Conservation (phyloP, 139 green algal species). For the Chlamydomonas eustigma region DNA sequence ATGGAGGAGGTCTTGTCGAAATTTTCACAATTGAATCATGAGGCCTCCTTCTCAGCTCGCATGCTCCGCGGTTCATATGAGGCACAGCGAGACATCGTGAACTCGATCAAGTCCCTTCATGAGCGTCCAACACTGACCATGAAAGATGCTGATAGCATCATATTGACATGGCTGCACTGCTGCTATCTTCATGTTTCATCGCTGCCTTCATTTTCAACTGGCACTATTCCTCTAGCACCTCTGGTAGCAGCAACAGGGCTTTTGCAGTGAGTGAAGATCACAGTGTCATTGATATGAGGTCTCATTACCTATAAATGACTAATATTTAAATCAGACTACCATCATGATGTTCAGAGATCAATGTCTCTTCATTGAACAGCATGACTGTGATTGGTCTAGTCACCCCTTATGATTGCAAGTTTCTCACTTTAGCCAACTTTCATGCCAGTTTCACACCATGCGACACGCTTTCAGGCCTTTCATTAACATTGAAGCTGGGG, state of each 20-base stretch:
- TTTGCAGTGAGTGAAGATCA: too few species aligned
- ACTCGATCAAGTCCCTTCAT: background rate
- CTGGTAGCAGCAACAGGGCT: background rate
- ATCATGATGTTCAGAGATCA: too few species aligned
- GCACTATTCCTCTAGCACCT: background rate
- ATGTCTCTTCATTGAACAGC: too few species aligned
- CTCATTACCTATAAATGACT: too few species aligned
- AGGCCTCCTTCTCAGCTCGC: background rate
- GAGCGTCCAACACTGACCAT: background rate
- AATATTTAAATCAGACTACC: too few species aligned
- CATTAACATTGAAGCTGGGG: background rate
- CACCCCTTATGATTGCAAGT: too few species aligned
- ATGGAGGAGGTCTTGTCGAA: background rate
- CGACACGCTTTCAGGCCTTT: background rate
- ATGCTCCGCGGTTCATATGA: background rate
- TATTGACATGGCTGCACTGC: background rate
- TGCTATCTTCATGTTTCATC: conserved; percentile 4
- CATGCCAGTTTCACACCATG: too few species aligned
- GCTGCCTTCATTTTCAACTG: background rate
- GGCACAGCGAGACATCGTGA: background rate
- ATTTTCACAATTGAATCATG: background rate
- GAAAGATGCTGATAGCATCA: background rate
- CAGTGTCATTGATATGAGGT: too few species aligned
- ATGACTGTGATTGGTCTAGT: too few species aligned
- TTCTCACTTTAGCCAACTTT: too few species aligned